Conservation (phyloP, 257 asterid species). For the Rhazya stricta region DNA sequence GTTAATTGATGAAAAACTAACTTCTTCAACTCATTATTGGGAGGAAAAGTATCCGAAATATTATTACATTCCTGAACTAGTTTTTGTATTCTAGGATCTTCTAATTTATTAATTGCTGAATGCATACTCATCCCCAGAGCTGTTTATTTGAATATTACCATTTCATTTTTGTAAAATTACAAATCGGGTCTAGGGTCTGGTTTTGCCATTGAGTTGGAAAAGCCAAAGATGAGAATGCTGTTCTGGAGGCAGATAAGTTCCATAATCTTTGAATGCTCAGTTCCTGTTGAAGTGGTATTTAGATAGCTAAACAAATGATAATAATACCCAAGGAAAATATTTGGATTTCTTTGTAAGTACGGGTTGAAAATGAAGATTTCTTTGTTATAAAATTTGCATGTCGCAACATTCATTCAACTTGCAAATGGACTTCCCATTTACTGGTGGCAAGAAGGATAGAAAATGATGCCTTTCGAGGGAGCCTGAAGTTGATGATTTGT, state of each 20-base stretch:
- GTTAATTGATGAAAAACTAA: neutral
- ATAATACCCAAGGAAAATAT: neutral
- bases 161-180: no score
- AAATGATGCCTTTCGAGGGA: neutral
- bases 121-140: neutral
- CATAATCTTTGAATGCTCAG: neutral
- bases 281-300: neutral
- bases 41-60: neutral
- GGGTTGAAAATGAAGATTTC: neutral
- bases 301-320: neutral
- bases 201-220: neutral
- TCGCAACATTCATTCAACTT: neutral
- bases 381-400: neutral
- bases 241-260: neutral
- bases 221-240: neutral
- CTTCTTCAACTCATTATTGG: neutral
- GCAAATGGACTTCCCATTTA: neutral
- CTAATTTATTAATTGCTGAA: neutral
- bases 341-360: neutral
- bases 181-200: neutral
- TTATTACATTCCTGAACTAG: neutral
- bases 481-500: neutral
- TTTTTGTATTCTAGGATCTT: neutral
- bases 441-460: neutral
- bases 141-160: neutral